Conservation (phyloP, 805 yeast species). For the Pichia sporocuriosa region DNA sequence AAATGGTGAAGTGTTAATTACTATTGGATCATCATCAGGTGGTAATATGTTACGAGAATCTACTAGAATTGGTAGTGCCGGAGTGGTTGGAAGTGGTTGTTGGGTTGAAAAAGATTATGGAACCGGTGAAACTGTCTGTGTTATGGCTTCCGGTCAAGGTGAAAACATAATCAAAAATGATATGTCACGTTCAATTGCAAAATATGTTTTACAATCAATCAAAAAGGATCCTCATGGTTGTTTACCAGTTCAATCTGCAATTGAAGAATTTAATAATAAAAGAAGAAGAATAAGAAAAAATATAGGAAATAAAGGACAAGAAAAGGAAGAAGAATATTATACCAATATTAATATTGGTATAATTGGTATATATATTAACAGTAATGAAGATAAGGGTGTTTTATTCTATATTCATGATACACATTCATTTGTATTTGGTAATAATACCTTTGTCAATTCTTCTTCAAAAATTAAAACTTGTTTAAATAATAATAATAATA, state of each 20-base stretch:
- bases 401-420: slow-evolving; percentile 1
- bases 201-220: not conserved
- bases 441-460: slow-evolving; percentile 30
- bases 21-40: slow-evolving; percentile 3
- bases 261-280: no score
- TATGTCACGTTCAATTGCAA: not conserved
- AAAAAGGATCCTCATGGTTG: not conserved
- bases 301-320: not conserved
- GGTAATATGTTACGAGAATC: slow-evolving; percentile 1
- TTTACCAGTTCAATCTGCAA: not conserved
- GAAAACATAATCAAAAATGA: not conserved
- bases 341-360: not conserved
- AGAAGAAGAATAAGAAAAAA: no score
- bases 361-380: not conserved
- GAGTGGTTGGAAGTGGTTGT: slow-evolving; percentile 5
- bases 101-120: not conserved
- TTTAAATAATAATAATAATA: no score
- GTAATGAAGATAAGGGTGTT: not conserved
- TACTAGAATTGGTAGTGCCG: slow-evolving; percentile 4
- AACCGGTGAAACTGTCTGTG: not conserved
- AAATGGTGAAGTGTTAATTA: not conserved
- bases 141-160: slow-evolving; percentile 5
- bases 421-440: slow-evolving; percentile 1
- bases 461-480: not conserved
- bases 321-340: no score